Evolutionary conservation across 148 eudicot species (phyloP).

Genomic region (Persicaria maculosa): DNA sequence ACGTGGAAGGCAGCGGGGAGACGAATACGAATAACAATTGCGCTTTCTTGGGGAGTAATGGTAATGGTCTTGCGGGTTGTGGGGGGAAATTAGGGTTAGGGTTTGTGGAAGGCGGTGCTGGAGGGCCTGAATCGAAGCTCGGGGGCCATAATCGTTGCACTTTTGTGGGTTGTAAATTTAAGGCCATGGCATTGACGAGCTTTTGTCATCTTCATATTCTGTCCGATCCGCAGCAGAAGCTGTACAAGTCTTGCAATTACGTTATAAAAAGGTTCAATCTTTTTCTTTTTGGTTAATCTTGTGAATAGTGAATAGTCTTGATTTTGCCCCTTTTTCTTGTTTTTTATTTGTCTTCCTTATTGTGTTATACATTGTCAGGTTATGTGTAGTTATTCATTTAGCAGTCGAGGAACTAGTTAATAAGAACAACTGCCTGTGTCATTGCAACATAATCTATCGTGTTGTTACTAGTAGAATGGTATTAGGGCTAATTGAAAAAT

Average conservation of each 20-base stretch:
- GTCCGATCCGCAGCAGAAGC: slow-evolving; percentile 42
- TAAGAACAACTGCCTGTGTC: neutral
- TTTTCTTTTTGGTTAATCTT: neutral
- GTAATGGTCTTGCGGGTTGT: neutral
- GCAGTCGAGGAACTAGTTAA: neutral
- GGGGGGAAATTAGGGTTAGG: slow-evolving; percentile 32
- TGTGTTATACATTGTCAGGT: neutral
- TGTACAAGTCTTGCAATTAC: slow-evolving; percentile 48
- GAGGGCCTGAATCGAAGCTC: slow-evolving; percentile 17
- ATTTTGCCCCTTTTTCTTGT: neutral
- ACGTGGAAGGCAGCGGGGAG: slow-evolving; percentile 22
- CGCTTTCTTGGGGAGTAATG: neutral
- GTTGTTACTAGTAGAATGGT: neutral
- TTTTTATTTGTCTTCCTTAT: neutral
- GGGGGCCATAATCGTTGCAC: slow-evolving; percentile 26
- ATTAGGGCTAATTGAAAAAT: neutral
- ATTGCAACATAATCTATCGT: neutral
- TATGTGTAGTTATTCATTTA: neutral
- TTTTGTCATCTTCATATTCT: slow-evolving; percentile 47
- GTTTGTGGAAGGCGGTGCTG: slow-evolving; percentile 29
- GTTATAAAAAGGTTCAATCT: slow-evolving; percentile 22
- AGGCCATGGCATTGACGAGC: slow-evolving; percentile 54
- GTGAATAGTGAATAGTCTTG: neutral
- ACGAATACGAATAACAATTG: slow-evolving; percentile 4
- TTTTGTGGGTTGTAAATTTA: slow-evolving; percentile 33